Conservation (phyloP, 805 yeast species). For the Wickerhamomyces subpelliculosus region DNA sequence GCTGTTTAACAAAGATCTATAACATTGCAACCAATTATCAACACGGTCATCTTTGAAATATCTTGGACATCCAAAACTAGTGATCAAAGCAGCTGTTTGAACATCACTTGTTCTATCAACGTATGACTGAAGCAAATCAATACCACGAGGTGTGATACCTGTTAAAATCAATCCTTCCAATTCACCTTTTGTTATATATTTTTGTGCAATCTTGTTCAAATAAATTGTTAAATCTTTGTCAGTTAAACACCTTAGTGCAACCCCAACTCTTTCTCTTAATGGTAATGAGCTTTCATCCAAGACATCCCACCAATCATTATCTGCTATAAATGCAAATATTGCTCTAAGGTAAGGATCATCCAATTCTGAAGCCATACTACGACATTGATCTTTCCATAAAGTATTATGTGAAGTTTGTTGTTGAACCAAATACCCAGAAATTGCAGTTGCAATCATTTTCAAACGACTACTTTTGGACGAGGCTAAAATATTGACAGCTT, state of each 20-base stretch:
- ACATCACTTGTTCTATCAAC: constrained; percentile 86
- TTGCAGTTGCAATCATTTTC: constrained; percentile 83
- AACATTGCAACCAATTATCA: constrained; percentile 71
- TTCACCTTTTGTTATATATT: constrained; percentile 73
- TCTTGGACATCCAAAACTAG: constrained; percentile 77
- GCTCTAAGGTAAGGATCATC: constrained; percentile 88
- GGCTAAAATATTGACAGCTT: constrained; percentile 74
- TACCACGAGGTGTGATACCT: constrained; percentile 84
- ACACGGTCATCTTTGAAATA: constrained; percentile 70
- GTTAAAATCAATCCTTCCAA: constrained; percentile 86
- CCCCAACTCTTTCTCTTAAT: constrained; percentile 80
- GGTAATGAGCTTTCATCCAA: constrained; percentile 87
- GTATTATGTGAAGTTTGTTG: constrained; percentile 34
- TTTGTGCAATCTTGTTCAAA: constrained; percentile 59
- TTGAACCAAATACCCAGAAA: constrained; percentile 80
- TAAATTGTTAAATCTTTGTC: constrained; percentile 73
- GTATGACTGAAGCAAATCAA: constrained; percentile 75
- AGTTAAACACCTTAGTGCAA: constrained; percentile 78
- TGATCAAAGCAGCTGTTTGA: constrained; percentile 82
- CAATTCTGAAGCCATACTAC: constrained; percentile 79
- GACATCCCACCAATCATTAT: constrained; percentile 95
- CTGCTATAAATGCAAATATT: constrained; percentile 88
- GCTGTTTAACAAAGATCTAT: constrained; percentile 62
- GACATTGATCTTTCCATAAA: constrained; percentile 91
- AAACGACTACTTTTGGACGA: constrained; percentile 66